A percentile compares a stretch with the other conserved stretches of the same genome.
phyloP scores from a whole-genome alignment of 2,329 filamentous ascomycete genomes.

The Pseudopithomyces chartarum region DNA sequence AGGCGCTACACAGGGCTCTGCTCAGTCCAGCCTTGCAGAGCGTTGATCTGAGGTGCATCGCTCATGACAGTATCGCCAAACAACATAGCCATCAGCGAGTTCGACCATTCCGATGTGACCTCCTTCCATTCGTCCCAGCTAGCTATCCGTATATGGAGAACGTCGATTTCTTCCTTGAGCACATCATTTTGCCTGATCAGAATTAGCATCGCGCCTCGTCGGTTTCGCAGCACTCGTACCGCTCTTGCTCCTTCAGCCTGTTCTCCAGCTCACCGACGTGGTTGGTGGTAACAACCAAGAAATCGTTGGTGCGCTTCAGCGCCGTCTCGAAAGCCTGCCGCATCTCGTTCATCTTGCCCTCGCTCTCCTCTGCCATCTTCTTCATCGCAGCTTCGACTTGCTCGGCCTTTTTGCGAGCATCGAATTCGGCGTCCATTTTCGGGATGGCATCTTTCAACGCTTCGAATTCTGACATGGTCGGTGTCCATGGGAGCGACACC shows the following conservation, averaged over 20 bases:
- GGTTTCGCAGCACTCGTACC: neutral
- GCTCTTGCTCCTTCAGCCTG: neutral
- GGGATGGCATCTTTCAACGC: neutral
- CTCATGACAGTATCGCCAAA: constrained; percentile 1
- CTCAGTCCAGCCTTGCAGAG: neutral
- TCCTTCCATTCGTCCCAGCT: neutral
- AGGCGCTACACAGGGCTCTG: neutral
- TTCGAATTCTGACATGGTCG: neutral
- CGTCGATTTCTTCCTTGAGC: neutral
- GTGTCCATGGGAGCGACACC: constrained; percentile 1
- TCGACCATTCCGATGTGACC: neutral
- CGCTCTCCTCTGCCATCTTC: neutral
- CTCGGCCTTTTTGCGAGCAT: neutral
- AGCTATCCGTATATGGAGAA: neutral
- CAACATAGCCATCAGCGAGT: neutral
- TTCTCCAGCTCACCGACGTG: neutral
- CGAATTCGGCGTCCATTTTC: neutral
- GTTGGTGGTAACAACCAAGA: neutral
- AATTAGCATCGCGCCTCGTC: neutral
- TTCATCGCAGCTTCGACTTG: neutral
- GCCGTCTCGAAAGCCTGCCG: neutral
- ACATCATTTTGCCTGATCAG: neutral
- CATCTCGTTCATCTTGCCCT: neutral
- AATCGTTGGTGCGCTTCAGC: neutral
- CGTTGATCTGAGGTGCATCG: neutral